A percentile compares a stretch with the other conserved stretches of the same genome.
Conservation (phyloP, 768 basidiomycete genomes). For the Psilocybe azurescens region DNA sequence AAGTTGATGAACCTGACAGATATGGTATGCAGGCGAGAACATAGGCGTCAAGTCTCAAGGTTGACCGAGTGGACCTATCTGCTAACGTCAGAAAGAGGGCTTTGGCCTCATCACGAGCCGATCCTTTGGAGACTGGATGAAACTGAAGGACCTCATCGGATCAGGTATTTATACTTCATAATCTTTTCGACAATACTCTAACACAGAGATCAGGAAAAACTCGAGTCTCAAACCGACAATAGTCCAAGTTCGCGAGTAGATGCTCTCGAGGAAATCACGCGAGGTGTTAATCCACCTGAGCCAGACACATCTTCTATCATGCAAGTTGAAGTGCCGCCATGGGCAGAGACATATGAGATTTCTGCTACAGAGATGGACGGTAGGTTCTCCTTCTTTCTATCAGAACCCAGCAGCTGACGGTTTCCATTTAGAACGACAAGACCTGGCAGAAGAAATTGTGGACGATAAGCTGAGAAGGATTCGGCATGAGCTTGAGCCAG, state of each 20-base stretch:
- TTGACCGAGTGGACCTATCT: constrained; percentile 65
- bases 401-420: not conserved
- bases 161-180: constrained; percentile 54
- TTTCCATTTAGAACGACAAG: constrained; percentile 44
- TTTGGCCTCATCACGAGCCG: constrained; percentile 71
- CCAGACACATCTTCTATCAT: constrained; percentile 52
- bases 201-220: constrained; percentile 60
- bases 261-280: constrained; percentile 43
- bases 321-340: constrained; percentile 70
- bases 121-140: constrained; percentile 84
- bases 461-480: constrained; percentile 91
- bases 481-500: constrained; percentile 85
- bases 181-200: not conserved
- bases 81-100: constrained; percentile 76
- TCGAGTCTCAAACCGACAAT: constrained; percentile 67
- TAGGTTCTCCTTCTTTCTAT: constrained; percentile 25
- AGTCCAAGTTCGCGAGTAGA: constrained; percentile 53
- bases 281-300: constrained; percentile 58
- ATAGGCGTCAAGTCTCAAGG: constrained; percentile 68
- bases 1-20: not conserved
- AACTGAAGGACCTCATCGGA: constrained; percentile 89
- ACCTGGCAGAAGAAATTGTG: constrained; percentile 75
- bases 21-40: constrained; percentile 65
- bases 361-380: constrained; percentile 68
- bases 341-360: constrained; percentile 76